phyloP scores from a whole-genome alignment of 2,329 filamentous ascomycete genomes.

The Paraphaeosphaeria minitans region DNA sequence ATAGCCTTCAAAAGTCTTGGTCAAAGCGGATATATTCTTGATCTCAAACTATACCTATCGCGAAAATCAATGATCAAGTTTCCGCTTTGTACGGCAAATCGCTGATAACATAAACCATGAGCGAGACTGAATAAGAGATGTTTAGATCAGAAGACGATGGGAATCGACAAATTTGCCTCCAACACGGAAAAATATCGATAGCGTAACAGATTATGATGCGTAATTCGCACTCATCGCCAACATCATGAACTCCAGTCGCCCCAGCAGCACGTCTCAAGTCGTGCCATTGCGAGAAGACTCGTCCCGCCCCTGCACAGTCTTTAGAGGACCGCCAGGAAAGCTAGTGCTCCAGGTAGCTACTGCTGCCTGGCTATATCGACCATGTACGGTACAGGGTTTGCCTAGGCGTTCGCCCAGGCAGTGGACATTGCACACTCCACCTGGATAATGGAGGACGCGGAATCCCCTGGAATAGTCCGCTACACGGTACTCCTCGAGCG shows the following conservation, averaged over 20 bases:
- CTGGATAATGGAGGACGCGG: background rate
- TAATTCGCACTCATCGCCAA: background rate
- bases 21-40: no score
- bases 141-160: no score
- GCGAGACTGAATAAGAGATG: no score
- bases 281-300: background rate
- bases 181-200: no score
- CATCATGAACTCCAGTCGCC: background rate
- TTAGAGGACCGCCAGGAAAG: background rate
- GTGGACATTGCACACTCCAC: background rate
- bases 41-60: no score
- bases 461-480: background rate
- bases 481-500: background rate
- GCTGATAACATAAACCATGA: no score
- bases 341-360: no score
- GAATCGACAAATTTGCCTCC: no score
- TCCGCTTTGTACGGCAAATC: no score
- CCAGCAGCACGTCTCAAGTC: background rate
- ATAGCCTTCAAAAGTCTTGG: background rate
- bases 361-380: background rate
- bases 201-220: no score
- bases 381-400: background rate
- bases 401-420: background rate
- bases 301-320: background rate
- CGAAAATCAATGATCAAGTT: no score